These are phyloP conservation scores for Talaromyces nanjingensis DNA, from an alignment of 495 filamentous ascomycete species.

Conservation along the genomic window DNA sequence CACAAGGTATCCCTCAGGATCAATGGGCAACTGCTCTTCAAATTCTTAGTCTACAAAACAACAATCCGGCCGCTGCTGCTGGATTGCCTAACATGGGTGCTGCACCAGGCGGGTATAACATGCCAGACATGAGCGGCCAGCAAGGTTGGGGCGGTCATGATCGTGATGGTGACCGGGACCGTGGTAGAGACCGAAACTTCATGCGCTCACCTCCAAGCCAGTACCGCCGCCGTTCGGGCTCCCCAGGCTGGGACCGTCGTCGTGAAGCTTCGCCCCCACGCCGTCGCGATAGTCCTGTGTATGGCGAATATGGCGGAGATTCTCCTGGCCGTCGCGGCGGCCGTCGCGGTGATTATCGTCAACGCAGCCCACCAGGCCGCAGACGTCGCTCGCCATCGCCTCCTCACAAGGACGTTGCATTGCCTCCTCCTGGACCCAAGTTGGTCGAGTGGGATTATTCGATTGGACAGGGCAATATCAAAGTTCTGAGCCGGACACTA, in stretches of 20 bases:
- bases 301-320: conserved; percentile 58
- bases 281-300: conserved; percentile 63
- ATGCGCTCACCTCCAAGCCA: conserved; percentile 51
- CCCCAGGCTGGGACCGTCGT: conserved; percentile 63
- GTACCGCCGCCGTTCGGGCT: conserved; percentile 69
- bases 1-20: conserved; percentile 54
- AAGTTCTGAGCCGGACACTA: conserved; percentile 88
- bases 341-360: conserved; percentile 63
- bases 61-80: conserved; percentile 8
- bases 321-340: conserved; percentile 54
- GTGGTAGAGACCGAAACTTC: conserved; percentile 47
- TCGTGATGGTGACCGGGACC: conserved; percentile 57
- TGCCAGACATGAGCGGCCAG: conserved; percentile 27
- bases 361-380: conserved; percentile 67
- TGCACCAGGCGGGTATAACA: conserved; percentile 23
- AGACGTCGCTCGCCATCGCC: conserved; percentile 57
- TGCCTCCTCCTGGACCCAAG: conserved; percentile 60
- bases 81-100: conserved; percentile 25
- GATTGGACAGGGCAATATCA: conserved; percentile 69
- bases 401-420: conserved; percentile 41
- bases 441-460: conserved; percentile 72
- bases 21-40: conserved; percentile 51
- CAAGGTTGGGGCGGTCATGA: conserved; percentile 30
- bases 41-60: conserved; percentile 36
- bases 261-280: conserved; percentile 50